These are phyloP conservation scores for Lasiodiplodia hormozganensis DNA, from an alignment of 2,329 filamentous ascomycete species.

Conservation along the genomic window DNA sequence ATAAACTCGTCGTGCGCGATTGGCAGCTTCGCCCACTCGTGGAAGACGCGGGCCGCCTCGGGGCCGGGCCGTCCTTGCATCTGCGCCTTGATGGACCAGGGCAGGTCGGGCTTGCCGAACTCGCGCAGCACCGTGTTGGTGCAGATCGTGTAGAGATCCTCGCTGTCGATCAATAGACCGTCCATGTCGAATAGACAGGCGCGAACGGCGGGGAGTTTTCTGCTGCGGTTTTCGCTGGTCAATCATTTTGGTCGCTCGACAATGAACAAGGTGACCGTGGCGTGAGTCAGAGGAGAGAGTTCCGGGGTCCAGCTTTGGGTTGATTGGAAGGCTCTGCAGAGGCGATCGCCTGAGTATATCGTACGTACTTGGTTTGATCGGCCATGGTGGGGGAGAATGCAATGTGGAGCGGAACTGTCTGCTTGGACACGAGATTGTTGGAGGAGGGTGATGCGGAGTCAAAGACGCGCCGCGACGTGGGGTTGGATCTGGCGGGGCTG, in stretches of 20 bases:
- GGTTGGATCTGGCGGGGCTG: conserved; percentile 13
- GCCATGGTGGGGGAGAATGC: conserved; percentile 7
- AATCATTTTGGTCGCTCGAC: background rate
- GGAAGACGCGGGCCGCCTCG: conserved; percentile 68
- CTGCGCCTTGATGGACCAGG: conserved; percentile 93
- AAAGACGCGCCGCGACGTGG: conserved; percentile 16
- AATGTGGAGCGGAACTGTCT: background rate
- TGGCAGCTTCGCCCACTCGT: conserved; percentile 85
- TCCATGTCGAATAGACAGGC: conserved; percentile 99
- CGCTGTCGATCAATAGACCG: conserved; percentile 90
- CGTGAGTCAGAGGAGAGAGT: background rate
- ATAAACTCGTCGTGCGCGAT: conserved; percentile 74
- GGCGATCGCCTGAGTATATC: background rate
- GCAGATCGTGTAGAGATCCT: conserved; percentile 85
- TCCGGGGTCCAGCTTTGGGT: background rate
- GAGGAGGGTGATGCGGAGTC: conserved; percentile 3
- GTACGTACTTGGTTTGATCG: conserved; percentile 21
- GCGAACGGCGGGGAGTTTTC: conserved; percentile 59
- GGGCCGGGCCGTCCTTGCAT: conserved; percentile 72
- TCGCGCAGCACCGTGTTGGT: conserved; percentile 82
- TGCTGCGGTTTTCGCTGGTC: background rate
- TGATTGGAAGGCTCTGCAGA: background rate
- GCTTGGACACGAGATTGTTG: too few relatives aligned
- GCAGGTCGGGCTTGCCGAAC: conserved; percentile 76
- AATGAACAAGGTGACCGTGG: background rate